Evolutionary conservation across 2,329 filamentous ascomycete species (phyloP).

Genomic region (Fusarium staphyleae): DNA sequence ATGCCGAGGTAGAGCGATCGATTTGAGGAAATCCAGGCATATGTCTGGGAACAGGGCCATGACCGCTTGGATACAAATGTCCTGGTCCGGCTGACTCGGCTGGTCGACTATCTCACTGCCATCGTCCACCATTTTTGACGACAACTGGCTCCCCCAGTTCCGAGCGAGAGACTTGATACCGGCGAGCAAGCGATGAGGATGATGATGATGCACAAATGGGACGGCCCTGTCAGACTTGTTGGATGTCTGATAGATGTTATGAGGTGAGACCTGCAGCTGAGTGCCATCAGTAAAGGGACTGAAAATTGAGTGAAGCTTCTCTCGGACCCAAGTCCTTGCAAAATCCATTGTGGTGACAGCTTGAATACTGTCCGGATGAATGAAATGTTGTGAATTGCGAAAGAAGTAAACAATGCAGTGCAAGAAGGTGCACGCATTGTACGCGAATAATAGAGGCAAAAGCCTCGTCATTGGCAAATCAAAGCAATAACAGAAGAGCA

Average conservation of each 20-base stretch:
- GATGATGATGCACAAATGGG: background rate
- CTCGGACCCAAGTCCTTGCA: background rate
- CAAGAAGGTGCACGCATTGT: background rate
- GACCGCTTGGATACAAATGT: constrained; percentile 27
- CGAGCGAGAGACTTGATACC: background rate
- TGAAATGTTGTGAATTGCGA: background rate
- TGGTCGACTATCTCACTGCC: background rate
- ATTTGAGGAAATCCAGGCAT: constrained; percentile 48
- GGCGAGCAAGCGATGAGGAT: background rate
- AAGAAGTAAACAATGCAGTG: background rate
- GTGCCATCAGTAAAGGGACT: constrained; percentile 13
- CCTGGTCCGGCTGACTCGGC: background rate
- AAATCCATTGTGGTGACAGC: constrained; percentile 2
- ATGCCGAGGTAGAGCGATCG: constrained; percentile 36
- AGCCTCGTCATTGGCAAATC: background rate
- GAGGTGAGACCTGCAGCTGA: background rate
- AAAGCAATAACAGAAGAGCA: background rate
- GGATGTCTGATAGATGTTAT: background rate
- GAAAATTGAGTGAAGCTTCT: too few relatives aligned
- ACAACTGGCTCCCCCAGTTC: background rate
- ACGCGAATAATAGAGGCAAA: background rate
- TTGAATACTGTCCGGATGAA: background rate
- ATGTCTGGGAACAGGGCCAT: constrained; percentile 55
- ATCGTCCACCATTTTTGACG: constrained; percentile 14
- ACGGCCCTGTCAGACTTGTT: background rate